Conservation (phyloP, 768 basidiomycete genomes). For the Galerina sulciceps region DNA sequence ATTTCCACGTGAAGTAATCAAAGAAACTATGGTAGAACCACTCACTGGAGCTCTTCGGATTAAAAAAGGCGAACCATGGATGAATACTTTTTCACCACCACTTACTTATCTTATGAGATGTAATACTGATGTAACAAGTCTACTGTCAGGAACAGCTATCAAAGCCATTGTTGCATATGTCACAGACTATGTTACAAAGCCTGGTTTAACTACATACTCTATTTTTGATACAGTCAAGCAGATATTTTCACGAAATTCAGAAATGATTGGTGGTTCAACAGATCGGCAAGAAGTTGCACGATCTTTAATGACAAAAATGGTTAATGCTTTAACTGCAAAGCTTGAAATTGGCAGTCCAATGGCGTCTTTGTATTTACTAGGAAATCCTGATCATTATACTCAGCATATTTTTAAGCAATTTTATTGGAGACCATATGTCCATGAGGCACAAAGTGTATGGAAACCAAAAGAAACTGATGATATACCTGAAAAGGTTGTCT, state of each 20-base stretch:
- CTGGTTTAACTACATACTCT: constrained; percentile 38
- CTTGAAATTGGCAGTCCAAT: constrained; percentile 41
- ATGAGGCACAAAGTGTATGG: constrained; percentile 25
- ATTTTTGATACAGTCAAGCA: constrained; percentile 35
- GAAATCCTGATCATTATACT: constrained; percentile 44
- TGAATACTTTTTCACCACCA: constrained; percentile 36
- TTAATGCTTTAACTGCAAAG: constrained; percentile 37
- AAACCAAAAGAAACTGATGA: background rate
- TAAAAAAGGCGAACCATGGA: constrained; percentile 35
- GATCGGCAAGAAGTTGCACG: constrained; percentile 24
- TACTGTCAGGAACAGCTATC: constrained; percentile 43
- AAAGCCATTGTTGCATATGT: constrained; percentile 43
- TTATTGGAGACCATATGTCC: constrained; percentile 36
- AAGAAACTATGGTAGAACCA: constrained; percentile 25
- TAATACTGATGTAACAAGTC: constrained; percentile 43
- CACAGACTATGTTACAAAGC: constrained; percentile 48
- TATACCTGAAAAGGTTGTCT: constrained; percentile 19
- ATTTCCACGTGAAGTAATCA: constrained; percentile 34
- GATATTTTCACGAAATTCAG: constrained; percentile 27
- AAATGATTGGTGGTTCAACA: constrained; percentile 21
- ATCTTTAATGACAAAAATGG: constrained; percentile 36
- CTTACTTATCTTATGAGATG: constrained; percentile 38
- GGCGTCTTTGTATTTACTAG: constrained; percentile 36
- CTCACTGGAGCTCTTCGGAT: constrained; percentile 30
- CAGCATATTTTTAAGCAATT: constrained; percentile 35